Evolutionary conservation across 148 eudicot species (phyloP), one percentile per base, ranked within the genome.

Genomic region (Fallopia convolvulus): DNA sequence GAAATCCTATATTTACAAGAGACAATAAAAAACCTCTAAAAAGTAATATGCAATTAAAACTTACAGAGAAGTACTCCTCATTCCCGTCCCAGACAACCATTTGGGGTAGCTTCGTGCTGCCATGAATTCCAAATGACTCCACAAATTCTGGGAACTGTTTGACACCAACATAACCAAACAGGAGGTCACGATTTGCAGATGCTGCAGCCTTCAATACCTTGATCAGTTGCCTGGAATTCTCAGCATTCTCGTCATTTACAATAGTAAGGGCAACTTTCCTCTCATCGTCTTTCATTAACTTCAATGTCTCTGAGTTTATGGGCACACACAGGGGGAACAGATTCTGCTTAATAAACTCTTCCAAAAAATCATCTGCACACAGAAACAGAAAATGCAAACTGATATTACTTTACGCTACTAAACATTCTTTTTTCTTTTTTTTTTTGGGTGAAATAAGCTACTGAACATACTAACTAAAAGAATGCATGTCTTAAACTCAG

Each of bases 11-110:
- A 7, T 61, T 61, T 23, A 6, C 4, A 18, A 21, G 12, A 6
- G 8, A 11, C 42, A 77, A 46, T 23, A 61, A 7, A 75, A 58
- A 2, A 56, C 7, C 8, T 68, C 17, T 4, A 12, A 65, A 8
- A 40, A 42, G 50, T 32, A 26, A 23, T 17, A 63, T 17, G 50
- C 42, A 68, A 4, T 61, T 68, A 17, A 15, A 23, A 86, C 97
- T 91, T 86, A 96, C 99, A 3, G 91, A 83, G 72, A 82, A 89
- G 81, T 89, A 96, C 66, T 89, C 94, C 80, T 96, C 97, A 73
- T 96, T 79, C 70, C 99, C 97, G 81, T 93, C 97, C 99, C 99
- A 96, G 40, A 96, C 92, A 56, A 93, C 85, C 98, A 96, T 96
- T 85, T 87, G 93, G 46, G 99, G 99, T 49, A 96, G 83, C 73